Conservation (phyloP, 2,329 filamentous ascomycete species). For the Penicillium sp. region DNA sequence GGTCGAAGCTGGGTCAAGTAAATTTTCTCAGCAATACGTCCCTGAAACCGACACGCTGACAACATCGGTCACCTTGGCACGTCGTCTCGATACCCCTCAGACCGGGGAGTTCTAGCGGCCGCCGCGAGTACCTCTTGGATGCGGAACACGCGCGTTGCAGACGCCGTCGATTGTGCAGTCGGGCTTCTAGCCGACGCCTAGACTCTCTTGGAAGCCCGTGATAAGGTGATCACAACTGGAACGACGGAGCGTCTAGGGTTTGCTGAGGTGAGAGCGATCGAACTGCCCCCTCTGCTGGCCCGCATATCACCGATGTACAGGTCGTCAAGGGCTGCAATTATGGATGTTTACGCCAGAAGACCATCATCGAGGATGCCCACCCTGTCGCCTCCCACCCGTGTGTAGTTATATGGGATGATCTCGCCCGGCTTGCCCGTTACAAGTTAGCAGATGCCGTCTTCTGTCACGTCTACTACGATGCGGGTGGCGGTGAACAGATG, state of each 20-base stretch:
- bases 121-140: constrained; percentile 14
- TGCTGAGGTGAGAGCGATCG: constrained; percentile 10
- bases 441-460: constrained; percentile 15
- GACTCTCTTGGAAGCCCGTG: constrained; percentile 11
- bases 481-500: constrained; percentile 16
- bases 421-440: constrained; percentile 16
- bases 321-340: constrained; percentile 17
- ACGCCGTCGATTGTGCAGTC: constrained; percentile 15
- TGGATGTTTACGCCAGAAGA: constrained; percentile 15
- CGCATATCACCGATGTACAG: constrained; percentile 11
- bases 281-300: constrained; percentile 8
- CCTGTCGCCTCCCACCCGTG: constrained; percentile 10
- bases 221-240: constrained; percentile 7
- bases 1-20: constrained; percentile 1
- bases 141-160: constrained; percentile 15
- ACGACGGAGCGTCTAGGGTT: constrained; percentile 1
- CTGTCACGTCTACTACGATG: constrained; percentile 18
- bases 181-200: constrained; percentile 11
- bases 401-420: constrained; percentile 16
- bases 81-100: constrained; percentile 8
- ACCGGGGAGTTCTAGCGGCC: constrained; percentile 9
- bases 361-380: constrained; percentile 14
- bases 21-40: constrained; percentile 11
- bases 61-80: constrained; percentile 13
- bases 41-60: constrained; percentile 12